Evolutionary conservation across 2,329 filamentous ascomycete genomes (phyloP).

Genomic region (Emmonsiellopsis sp.): DNA sequence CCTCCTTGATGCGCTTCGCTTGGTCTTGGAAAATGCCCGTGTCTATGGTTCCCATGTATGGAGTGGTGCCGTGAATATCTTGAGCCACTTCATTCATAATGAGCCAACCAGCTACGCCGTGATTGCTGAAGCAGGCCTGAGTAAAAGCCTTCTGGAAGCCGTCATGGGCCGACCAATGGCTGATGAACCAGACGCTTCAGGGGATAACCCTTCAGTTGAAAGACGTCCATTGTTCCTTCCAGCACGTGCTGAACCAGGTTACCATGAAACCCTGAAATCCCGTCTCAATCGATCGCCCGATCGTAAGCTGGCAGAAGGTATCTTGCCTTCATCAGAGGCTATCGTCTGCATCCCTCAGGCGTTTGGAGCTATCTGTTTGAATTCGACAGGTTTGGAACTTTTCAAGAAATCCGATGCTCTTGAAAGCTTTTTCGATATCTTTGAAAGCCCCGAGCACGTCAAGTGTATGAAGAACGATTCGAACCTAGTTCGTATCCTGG

Average conservation of each 20-base stretch:
- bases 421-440: constrained; percentile 88
- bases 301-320: constrained; percentile 52
- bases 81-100: constrained; percentile 96
- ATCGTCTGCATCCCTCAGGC: constrained; percentile 80
- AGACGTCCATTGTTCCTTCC: constrained; percentile 27
- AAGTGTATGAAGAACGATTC: constrained; percentile 70
- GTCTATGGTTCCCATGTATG: constrained; percentile 88
- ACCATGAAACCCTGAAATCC: constrained; percentile 21
- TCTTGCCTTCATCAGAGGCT: constrained; percentile 79
- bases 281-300: constrained; percentile 22
- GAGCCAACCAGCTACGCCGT: constrained; percentile 96
- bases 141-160: constrained; percentile 74
- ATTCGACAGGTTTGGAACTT: constrained; percentile 75
- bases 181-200: constrained; percentile 16
- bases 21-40: constrained; percentile 69
- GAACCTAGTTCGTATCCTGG: constrained; percentile 64
- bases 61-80: constrained; percentile 84
- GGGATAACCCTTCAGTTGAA: constrained; percentile 29
- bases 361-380: constrained; percentile 88
- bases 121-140: constrained; percentile 87
- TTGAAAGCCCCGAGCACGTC: constrained; percentile 83
- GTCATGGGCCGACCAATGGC: constrained; percentile 47
- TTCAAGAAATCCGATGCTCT: constrained; percentile 77
- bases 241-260: constrained; percentile 11
- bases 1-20: constrained; percentile 66